phyloP scores from a whole-genome alignment of 148 eudicot species.

The Rhododendron henanense region DNA sequence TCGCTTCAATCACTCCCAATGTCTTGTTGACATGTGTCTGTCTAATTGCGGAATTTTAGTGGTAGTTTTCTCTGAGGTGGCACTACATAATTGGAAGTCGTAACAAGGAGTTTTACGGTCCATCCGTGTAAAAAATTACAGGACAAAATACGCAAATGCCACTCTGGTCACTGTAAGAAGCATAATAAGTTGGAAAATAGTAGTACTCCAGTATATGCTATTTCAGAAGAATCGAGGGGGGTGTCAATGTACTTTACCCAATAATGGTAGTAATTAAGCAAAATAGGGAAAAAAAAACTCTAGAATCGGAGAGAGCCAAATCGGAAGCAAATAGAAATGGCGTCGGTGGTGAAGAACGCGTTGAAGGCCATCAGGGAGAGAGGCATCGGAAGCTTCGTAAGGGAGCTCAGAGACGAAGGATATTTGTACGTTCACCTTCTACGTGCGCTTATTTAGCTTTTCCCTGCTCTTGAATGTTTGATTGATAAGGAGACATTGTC shows the following conservation, averaged over 20 bases:
- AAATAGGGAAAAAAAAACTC: background rate
- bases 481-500: background rate
- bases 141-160: background rate
- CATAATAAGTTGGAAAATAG: background rate
- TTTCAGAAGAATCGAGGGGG: background rate
- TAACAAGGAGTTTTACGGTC: background rate
- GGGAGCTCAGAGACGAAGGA: slow-evolving; percentile 75
- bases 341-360: slow-evolving; percentile 56
- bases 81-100: background rate
- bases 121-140: background rate
- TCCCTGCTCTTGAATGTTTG: background rate
- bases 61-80: background rate
- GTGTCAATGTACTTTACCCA: background rate
- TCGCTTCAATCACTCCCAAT: background rate
- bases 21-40: background rate
- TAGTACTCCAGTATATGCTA: background rate
- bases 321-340: slow-evolving; percentile 42
- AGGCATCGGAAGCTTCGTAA: slow-evolving; percentile 52
- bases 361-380: slow-evolving; percentile 62
- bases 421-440: slow-evolving; percentile 36
- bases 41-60: background rate
- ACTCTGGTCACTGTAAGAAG: background rate
- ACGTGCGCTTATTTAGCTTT: background rate
- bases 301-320: background rate
- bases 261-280: background rate